These are phyloP conservation scores for Colletotrichum sp. DNA, from an alignment of 2,329 filamentous ascomycete species.

Conservation along the genomic window DNA sequence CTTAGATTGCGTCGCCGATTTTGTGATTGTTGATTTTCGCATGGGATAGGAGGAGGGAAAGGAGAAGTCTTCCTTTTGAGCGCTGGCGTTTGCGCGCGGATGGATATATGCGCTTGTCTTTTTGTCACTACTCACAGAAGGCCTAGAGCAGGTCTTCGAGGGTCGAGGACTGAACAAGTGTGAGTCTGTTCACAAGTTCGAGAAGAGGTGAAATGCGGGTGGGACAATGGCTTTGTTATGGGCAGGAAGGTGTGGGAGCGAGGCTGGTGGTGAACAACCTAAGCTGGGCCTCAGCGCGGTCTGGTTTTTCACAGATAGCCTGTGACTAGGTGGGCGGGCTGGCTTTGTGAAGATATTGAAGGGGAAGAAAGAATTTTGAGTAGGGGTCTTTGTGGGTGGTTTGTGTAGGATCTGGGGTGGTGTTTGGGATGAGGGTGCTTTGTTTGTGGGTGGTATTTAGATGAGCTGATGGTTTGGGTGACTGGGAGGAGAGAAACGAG, in stretches of 20 bases:
- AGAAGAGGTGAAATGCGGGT: neutral
- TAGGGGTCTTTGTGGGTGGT: neutral
- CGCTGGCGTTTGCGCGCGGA: neutral
- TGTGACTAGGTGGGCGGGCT: neutral
- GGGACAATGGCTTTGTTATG: neutral
- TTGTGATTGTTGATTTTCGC: neutral
- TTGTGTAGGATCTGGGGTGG: neutral
- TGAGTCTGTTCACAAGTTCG: neutral
- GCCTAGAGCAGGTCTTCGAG: neutral
- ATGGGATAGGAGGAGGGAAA: neutral
- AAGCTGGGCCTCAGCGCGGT: neutral
- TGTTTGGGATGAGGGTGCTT: neutral
- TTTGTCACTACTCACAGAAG: neutral
- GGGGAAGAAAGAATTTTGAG: neutral
- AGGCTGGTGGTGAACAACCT: neutral
- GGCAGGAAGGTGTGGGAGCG: no score
- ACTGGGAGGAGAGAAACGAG: neutral
- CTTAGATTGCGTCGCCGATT: rapidly evolving
- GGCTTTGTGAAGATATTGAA: neutral
- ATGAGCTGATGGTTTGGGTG: neutral
- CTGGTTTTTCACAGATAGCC: neutral
- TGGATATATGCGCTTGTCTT: neutral
- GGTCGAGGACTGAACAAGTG: neutral
- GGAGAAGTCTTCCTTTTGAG: neutral
- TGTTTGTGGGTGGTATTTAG: neutral